These are phyloP conservation scores for Penicillium sp. DNA, from an alignment of 2,329 filamentous ascomycete species.

Conservation along the genomic window DNA sequence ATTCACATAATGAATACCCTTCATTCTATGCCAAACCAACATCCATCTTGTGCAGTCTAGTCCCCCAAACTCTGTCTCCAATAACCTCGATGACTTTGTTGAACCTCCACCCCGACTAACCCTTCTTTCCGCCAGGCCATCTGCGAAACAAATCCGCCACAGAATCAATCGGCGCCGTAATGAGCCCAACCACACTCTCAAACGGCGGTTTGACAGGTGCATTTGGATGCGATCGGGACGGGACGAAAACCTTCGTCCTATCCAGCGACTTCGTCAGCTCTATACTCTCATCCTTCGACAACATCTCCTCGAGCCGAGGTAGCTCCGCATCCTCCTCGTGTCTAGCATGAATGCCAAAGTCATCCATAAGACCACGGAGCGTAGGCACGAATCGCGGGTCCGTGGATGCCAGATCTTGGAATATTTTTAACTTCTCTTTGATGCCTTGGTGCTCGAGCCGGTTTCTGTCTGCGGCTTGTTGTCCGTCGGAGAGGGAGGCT, in stretches of 20 bases:
- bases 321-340: slow-evolving; percentile 56
- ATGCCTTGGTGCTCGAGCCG: slow-evolving; percentile 55
- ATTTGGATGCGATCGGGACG: slow-evolving; percentile 54
- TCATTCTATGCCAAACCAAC: too few species aligned
- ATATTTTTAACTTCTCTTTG: slow-evolving; percentile 53
- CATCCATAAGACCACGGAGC: slow-evolving; percentile 47
- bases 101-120: background rate
- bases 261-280: slow-evolving; percentile 48
- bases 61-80: too few species aligned
- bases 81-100: too few species aligned
- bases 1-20: too few species aligned
- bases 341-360: slow-evolving; percentile 51
- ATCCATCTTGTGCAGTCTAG: too few species aligned
- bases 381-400: slow-evolving; percentile 47
- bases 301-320: slow-evolving; percentile 47
- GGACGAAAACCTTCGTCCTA: slow-evolving; percentile 57
- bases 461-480: slow-evolving; percentile 51
- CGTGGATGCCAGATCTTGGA: slow-evolving; percentile 49
- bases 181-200: slow-evolving; percentile 56
- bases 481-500: slow-evolving; percentile 49
- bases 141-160: slow-evolving; percentile 58
- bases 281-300: slow-evolving; percentile 41
- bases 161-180: slow-evolving; percentile 60
- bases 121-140: slow-evolving; percentile 46
- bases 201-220: slow-evolving; percentile 58